Percentiles rank a stretch among this genome's conserved stretches.
phyloP scores from a whole-genome alignment of 2,329 filamentous ascomycete species.

The Cladosporium sp. region DNA sequence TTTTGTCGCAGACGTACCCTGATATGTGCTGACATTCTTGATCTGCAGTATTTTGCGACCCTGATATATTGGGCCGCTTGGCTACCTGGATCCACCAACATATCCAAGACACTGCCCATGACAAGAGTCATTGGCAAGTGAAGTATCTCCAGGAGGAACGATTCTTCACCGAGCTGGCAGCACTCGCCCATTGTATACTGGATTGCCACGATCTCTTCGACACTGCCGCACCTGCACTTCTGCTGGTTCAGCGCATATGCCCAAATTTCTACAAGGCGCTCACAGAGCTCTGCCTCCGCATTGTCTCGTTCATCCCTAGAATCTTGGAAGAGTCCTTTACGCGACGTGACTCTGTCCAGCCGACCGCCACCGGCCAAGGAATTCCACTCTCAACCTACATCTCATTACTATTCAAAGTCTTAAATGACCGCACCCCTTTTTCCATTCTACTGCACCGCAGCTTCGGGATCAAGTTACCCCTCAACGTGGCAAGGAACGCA shows the following conservation, averaged over 20 bases:
- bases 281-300: constrained; percentile 23
- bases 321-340: constrained; percentile 24
- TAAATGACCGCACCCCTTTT: constrained; percentile 13
- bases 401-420: constrained; percentile 22
- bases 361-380: constrained; percentile 17
- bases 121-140: constrained; percentile 20
- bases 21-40: background rate
- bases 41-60: constrained; percentile 14
- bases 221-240: background rate
- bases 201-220: constrained; percentile 18
- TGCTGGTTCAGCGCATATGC: constrained; percentile 6
- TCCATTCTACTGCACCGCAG: constrained; percentile 10
- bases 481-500: background rate
- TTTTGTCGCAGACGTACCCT: background rate
- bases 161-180: constrained; percentile 27
- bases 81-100: constrained; percentile 25
- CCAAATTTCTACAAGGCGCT: constrained; percentile 21
- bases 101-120: constrained; percentile 27
- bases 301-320: constrained; percentile 25
- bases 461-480: constrained; percentile 10
- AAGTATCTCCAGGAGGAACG: constrained; percentile 23
- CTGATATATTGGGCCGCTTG: constrained; percentile 7
- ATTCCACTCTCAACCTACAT: constrained; percentile 25
- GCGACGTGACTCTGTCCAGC: constrained; percentile 29
- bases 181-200: constrained; percentile 33